Percentiles rank a stretch among this genome's conserved stretches.
Conservation (phyloP, 768 basidiomycete genomes). For the Mycena galericulata region DNA sequence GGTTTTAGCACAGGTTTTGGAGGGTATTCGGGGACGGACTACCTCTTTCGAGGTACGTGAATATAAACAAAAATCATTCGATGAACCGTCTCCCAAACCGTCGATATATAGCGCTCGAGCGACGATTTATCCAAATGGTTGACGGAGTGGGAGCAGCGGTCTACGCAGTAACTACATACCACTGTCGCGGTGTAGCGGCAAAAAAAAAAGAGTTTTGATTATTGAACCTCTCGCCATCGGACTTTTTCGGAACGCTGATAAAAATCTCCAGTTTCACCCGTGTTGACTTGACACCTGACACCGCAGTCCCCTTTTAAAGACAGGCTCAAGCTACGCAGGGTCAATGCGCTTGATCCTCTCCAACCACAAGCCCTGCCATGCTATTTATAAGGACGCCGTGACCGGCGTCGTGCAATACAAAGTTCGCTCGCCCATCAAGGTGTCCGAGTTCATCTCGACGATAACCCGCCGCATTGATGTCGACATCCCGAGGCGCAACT, state of each 20-base stretch:
- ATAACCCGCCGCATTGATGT: conserved; percentile 25
- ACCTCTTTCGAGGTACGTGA: conserved; percentile 57
- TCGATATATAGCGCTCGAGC: conserved; percentile 1
- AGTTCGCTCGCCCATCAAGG: conserved; percentile 19
- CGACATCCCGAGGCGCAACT: conserved; percentile 25
- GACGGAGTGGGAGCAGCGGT: conserved; percentile 22
- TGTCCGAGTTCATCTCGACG: conserved; percentile 20
- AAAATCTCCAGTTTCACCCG: too few species aligned
- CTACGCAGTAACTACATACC: conserved; percentile 6
- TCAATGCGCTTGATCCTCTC: conserved; percentile 24
- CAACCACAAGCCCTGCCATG: conserved; percentile 23
- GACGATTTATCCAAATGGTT: conserved; percentile 22
- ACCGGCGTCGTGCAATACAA: conserved; percentile 22
- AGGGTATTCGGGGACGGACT: conserved; percentile 56
- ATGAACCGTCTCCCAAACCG: neutral
- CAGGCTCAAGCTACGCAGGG: neutral
- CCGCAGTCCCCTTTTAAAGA: too few species aligned
- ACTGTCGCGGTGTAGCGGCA: too few species aligned
- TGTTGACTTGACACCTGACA: too few species aligned
- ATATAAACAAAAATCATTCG: neutral
- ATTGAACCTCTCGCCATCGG: too few species aligned
- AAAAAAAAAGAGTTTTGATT: too few species aligned
- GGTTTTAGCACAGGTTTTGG: conserved; percentile 60
- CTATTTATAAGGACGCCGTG: conserved; percentile 19
- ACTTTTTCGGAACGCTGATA: too few species aligned